Evolutionary conservation across 495 filamentous ascomycete species (phyloP).

Genomic region (Penicillium coprophilum): DNA sequence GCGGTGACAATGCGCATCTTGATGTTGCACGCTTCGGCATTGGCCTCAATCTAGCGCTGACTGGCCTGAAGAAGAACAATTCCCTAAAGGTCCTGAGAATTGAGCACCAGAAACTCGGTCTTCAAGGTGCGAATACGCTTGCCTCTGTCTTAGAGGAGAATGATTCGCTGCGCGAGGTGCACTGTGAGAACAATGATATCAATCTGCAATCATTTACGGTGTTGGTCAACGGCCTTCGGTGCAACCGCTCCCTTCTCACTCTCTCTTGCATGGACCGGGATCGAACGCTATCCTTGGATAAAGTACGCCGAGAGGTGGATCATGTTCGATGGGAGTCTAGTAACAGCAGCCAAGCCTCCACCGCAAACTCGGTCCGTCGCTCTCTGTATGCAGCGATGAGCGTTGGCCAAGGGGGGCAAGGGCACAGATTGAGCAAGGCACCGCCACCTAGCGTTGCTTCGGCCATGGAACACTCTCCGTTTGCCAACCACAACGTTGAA

Average conservation of each 20-base stretch:
- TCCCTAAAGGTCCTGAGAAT: conserved; percentile 74
- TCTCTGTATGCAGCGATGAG: conserved; percentile 45
- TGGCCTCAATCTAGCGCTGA: conserved; percentile 75
- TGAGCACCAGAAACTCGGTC: conserved; percentile 62
- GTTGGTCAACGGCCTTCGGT: conserved; percentile 67
- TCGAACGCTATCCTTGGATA: conserved; percentile 59
- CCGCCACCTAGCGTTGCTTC: conserved; percentile 25
- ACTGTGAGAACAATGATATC: conserved; percentile 79
- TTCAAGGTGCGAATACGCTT: conserved; percentile 72
- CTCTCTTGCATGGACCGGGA: conserved; percentile 67
- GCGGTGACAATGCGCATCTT: conserved; percentile 83
- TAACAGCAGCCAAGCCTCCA: conserved; percentile 28
- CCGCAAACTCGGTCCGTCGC: conserved; percentile 47
- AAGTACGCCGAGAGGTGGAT: conserved; percentile 58
- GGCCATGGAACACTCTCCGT: conserved; percentile 28
- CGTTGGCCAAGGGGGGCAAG: conserved; percentile 30
- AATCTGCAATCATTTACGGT: conserved; percentile 76
- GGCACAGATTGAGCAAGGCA: conserved; percentile 38
- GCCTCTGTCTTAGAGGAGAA: conserved; percentile 76
- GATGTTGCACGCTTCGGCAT: conserved; percentile 83
- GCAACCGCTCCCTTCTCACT: conserved; percentile 63
- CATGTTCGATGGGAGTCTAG: conserved; percentile 48
- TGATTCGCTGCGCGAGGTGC: conserved; percentile 60
- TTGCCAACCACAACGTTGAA: conserved; percentile 51
- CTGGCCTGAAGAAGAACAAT: conserved; percentile 72